Percentiles rank a stretch among this genome's conserved stretches.
These are phyloP conservation scores for Rubus parviflorus DNA, from an alignment of 306 rosid species.

Conservation along the genomic window DNA sequence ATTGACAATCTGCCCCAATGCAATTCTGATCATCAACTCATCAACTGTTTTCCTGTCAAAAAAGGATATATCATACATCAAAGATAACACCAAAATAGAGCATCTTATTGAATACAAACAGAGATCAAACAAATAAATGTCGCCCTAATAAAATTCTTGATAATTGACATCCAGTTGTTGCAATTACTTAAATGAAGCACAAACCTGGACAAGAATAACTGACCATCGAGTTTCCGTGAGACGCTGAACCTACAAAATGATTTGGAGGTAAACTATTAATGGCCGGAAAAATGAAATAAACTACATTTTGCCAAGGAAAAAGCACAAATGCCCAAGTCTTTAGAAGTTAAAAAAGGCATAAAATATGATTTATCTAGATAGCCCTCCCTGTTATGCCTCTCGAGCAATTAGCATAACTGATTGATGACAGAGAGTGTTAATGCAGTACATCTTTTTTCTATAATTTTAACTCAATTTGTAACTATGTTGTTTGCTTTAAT, in stretches of 20 bases:
- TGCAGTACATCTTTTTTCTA: too few species aligned
- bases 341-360: too few species aligned
- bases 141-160: slow-evolving; percentile 17
- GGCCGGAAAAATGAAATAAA: slow-evolving; percentile 13
- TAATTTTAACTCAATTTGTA: too few species aligned
- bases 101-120: slow-evolving; percentile 5
- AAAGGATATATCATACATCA: slow-evolving; percentile 59
- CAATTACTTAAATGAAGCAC: slow-evolving; percentile 19
- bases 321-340: too few species aligned
- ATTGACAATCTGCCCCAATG: background rate
- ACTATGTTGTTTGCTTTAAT: too few species aligned
- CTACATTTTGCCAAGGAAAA: background rate
- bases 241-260: slow-evolving; percentile 56
- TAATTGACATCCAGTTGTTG: slow-evolving; percentile 5
- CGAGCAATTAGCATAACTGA: too few species aligned
- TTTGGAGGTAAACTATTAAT: background rate
- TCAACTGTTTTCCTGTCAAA: slow-evolving; percentile 68
- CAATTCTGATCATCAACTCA: too few species aligned
- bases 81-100: slow-evolving; percentile 25
- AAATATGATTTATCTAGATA: too few species aligned
- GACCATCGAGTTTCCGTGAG: slow-evolving; percentile 52
- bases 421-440: too few species aligned
- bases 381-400: background rate
- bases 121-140: background rate
- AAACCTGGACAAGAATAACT: slow-evolving; percentile 65